A percentile compares a stretch with the other conserved stretches of the same genome.
Evolutionary conservation across 2,329 filamentous ascomycete species (phyloP).

Genomic region (Cryphonectria parasitica): DNA sequence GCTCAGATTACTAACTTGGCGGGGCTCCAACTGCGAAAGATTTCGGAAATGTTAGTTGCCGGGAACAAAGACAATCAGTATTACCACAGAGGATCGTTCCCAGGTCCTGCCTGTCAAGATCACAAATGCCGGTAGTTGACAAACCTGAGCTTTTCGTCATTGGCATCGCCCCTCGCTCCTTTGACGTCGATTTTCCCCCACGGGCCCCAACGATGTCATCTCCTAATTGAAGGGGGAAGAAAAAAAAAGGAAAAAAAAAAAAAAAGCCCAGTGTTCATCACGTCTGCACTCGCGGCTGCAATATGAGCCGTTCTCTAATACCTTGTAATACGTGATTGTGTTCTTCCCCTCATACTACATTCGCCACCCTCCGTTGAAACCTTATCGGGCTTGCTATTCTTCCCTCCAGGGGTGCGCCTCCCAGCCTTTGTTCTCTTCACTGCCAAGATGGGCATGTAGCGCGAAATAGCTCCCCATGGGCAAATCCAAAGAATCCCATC

Average conservation of each 20-base stretch:
- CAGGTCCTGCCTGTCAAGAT: background rate
- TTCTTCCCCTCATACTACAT: background rate
- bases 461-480: background rate
- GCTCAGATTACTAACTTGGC: background rate
- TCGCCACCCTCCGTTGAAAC: background rate
- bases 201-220: background rate
- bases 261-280: too few relatives aligned
- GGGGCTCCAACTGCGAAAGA: background rate
- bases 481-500: slow-evolving; percentile 8
- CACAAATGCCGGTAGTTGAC: background rate
- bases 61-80: background rate
- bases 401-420: background rate
- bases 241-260: too few relatives aligned
- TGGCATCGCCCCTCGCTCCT: background rate
- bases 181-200: background rate
- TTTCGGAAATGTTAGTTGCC: background rate
- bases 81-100: background rate
- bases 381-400: background rate
- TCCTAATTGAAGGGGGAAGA: too few relatives aligned
- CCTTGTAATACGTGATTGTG: background rate
- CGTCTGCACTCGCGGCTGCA: too few relatives aligned
- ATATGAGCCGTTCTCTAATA: background rate
- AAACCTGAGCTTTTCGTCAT: background rate
- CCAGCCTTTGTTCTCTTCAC: background rate
- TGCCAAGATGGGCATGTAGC: slow-evolving; percentile 1